A percentile compares a stretch with the other conserved stretches of the same genome.
These are phyloP conservation scores for Sugiyamaella marilandica DNA, from an alignment of 805 yeast genomes.

Conservation along the genomic window DNA sequence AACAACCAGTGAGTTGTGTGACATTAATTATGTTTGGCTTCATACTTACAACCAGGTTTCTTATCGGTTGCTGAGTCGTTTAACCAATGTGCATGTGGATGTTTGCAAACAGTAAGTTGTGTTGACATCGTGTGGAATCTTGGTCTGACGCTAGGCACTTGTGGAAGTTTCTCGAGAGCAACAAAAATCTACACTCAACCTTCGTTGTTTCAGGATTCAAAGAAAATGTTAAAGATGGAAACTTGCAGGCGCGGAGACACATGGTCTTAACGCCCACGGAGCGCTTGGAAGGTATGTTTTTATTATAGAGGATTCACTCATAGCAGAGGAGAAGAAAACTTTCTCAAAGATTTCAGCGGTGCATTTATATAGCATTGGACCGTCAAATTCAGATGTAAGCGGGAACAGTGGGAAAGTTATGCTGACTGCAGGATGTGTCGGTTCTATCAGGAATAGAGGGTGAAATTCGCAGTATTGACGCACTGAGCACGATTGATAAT, in stretches of 20 bases:
- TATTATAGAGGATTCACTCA: background rate
- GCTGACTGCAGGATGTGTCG: background rate
- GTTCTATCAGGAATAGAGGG: background rate
- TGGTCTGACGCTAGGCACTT: constrained; percentile 10
- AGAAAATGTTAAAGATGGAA: background rate
- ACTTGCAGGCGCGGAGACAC: background rate
- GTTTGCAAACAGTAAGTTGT: constrained; percentile 18
- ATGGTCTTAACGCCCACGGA: constrained; percentile 5
- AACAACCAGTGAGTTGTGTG: constrained; percentile 5
- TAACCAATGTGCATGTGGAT: constrained; percentile 17
- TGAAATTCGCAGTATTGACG: constrained; percentile 1
- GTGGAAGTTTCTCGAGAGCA: constrained; percentile 15
- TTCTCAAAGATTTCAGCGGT: constrained; percentile 8
- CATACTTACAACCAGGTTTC: constrained; percentile 10
- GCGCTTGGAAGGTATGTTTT: constrained; percentile 10
- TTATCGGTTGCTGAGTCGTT: constrained; percentile 20
- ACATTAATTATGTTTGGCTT: background rate
- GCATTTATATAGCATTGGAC: constrained; percentile 18
- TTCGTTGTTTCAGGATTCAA: constrained; percentile 13
- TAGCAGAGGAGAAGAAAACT: constrained; percentile 7
- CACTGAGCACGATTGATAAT: background rate
- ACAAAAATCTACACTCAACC: constrained; percentile 15
- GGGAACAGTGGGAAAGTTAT: background rate
- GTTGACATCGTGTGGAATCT: background rate
- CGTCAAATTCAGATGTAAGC: constrained; percentile 8